phyloP scores from a whole-genome alignment of 371 early-diverging fungal genomes.

The Haplosporangium sp. region DNA sequence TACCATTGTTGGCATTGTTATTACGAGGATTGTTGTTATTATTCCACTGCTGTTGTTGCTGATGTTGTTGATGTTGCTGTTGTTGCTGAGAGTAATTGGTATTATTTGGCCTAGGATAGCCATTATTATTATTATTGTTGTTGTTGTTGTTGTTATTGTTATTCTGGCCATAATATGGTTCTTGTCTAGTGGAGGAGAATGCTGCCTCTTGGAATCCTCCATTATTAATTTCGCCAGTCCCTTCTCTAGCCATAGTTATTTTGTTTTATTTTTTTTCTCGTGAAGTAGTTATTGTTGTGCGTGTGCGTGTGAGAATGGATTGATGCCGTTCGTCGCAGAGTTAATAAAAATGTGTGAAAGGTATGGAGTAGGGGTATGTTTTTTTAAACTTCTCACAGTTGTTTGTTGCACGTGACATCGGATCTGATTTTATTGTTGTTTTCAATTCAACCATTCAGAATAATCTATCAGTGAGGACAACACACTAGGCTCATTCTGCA shows the following conservation, averaged over 20 bases:
- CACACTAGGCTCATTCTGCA: constrained; percentile 53
- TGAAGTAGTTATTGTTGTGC: background rate
- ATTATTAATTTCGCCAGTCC: background rate
- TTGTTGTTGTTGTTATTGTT: constrained; percentile 5
- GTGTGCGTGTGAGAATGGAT: background rate
- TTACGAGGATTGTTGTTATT: background rate
- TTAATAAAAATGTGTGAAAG: background rate
- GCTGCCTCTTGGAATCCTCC: background rate
- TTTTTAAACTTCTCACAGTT: background rate
- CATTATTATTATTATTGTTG: background rate
- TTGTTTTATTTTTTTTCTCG: background rate
- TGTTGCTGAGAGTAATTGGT: background rate
- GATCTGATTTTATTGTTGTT: constrained; percentile 1
- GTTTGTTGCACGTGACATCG: background rate
- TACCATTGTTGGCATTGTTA: background rate
- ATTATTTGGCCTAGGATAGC: background rate
- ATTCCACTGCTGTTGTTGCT: background rate
- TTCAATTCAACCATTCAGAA: constrained; percentile 54
- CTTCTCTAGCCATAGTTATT: constrained; percentile 8
- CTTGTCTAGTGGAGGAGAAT: background rate
- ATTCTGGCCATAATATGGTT: background rate
- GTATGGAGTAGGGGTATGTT: background rate
- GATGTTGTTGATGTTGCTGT: background rate
- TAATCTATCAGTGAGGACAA: constrained; percentile 54
- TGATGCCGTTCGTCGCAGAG: no score